Evolutionary conservation across 495 filamentous ascomycete species (phyloP).

Genomic region (Wilcoxina mikolae): DNA sequence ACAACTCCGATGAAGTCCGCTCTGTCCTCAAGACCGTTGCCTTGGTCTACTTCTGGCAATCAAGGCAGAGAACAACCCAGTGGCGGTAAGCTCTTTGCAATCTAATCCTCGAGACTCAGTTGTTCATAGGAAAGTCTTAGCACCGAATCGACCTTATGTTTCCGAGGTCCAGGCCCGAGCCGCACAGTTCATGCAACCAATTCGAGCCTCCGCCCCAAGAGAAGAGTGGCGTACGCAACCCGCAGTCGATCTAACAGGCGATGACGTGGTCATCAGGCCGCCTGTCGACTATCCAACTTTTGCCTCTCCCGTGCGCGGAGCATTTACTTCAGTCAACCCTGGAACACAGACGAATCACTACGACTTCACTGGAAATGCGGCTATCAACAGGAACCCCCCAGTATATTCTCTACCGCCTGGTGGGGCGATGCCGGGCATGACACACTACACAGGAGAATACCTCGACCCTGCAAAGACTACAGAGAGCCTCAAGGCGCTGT

Average conservation of each 20-base stretch:
- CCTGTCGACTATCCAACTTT: slow-evolving; percentile 21
- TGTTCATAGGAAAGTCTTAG: background rate
- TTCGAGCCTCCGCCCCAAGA: slow-evolving; percentile 18
- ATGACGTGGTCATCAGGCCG: slow-evolving; percentile 10
- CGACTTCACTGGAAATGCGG: background rate
- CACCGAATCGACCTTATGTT: background rate
- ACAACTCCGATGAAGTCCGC: slow-evolving; percentile 24
- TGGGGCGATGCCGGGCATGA: slow-evolving; percentile 14
- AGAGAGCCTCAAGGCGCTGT: slow-evolving; percentile 23
- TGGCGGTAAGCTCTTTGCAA: slow-evolving; percentile 7
- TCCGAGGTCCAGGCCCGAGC: slow-evolving; percentile 9
- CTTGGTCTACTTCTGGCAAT: no score
- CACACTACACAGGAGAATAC: slow-evolving; percentile 16
- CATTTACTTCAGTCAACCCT: background rate
- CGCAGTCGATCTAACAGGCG: slow-evolving; percentile 16
- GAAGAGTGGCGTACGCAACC: slow-evolving; percentile 18
- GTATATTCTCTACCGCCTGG: slow-evolving; percentile 18
- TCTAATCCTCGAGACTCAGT: background rate
- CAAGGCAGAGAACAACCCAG: background rate
- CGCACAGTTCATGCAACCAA: slow-evolving; percentile 21
- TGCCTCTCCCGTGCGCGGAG: background rate
- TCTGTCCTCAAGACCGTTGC: background rate
- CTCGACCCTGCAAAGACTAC: slow-evolving; percentile 26
- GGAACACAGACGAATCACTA: background rate
- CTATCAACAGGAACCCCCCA: slow-evolving; percentile 2